Percentiles rank a stretch among this genome's conserved stretches.
These are phyloP conservation scores for Backusella sp. DNA, from an alignment of 192 early-diverging fungal species.

Conservation along the genomic window DNA sequence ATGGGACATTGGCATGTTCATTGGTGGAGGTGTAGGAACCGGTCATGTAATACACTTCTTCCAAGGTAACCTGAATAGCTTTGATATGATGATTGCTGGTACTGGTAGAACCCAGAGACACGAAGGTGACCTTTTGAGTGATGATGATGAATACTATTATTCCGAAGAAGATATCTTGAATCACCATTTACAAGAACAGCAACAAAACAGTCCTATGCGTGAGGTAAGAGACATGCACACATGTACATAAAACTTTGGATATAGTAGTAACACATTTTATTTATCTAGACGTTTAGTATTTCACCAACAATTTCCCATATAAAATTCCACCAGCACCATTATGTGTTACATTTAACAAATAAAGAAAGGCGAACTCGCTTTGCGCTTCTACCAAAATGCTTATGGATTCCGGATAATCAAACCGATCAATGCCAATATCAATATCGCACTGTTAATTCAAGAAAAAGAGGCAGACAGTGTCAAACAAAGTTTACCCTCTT, in stretches of 20 bases:
- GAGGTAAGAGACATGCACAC: not conserved
- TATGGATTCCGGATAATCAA: slow-evolving; percentile 27
- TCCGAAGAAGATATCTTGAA: not conserved
- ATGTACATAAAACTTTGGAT: not conserved
- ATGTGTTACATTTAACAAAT: slow-evolving; percentile 16
- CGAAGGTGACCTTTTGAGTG: not conserved
- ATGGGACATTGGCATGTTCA: slow-evolving; percentile 26
- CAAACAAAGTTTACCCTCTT: slow-evolving; percentile 25
- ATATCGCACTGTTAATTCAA: not conserved
- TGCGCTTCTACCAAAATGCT: not conserved
- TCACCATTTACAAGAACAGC: not conserved
- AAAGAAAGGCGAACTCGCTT: slow-evolving; percentile 19
- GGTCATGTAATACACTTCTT: slow-evolving; percentile 26
- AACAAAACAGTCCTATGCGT: not conserved
- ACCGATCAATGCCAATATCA: slow-evolving; percentile 28
- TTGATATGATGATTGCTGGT: slow-evolving; percentile 26
- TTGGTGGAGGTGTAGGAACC: slow-evolving; percentile 31
- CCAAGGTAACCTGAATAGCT: slow-evolving; percentile 1
- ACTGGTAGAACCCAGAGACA: slow-evolving; percentile 8
- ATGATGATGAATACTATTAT: not conserved
- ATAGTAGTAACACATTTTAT: not conserved
- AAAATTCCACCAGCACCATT: slow-evolving; percentile 20
- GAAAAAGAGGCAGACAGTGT: slow-evolving; percentile 4
- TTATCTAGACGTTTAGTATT: slow-evolving; percentile 11
- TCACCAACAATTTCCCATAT: slow-evolving; percentile 3